Percentiles rank a stretch among this genome's conserved stretches.
These are phyloP conservation scores for Coprinopsis sp. DNA, from an alignment of 768 basidiomycete species.

Conservation along the genomic window DNA sequence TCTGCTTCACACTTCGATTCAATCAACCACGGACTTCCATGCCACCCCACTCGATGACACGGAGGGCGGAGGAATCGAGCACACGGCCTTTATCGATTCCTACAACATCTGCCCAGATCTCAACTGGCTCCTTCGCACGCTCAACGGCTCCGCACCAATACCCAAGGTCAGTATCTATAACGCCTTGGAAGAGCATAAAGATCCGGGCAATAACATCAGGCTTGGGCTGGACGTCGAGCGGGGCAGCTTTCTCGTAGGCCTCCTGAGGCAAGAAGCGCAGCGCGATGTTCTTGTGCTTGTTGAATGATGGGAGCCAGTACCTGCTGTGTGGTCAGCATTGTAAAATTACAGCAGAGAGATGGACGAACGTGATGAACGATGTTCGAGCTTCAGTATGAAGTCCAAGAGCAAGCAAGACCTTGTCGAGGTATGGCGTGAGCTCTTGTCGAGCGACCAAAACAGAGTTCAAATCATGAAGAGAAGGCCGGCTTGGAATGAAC, in stretches of 20 bases:
- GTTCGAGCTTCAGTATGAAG: slow-evolving; percentile 40
- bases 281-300: slow-evolving; percentile 35
- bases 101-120: slow-evolving; percentile 29
- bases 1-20: too few species aligned
- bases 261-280: slow-evolving; percentile 42
- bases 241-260: slow-evolving; percentile 37
- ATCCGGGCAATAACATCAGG: slow-evolving; percentile 41
- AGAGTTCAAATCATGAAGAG: slow-evolving; percentile 20
- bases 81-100: slow-evolving; percentile 26
- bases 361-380: slow-evolving; percentile 41
- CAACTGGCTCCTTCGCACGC: slow-evolving; percentile 18
- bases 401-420: slow-evolving; percentile 24
- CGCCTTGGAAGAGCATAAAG: slow-evolving; percentile 44
- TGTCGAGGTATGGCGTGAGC: slow-evolving; percentile 34
- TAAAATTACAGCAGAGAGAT: background rate
- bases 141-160: slow-evolving; percentile 24
- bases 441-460: slow-evolving; percentile 25
- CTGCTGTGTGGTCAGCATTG: slow-evolving; percentile 12
- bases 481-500: slow-evolving; percentile 1
- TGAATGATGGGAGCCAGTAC: slow-evolving; percentile 42
- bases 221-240: slow-evolving; percentile 30
- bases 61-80: slow-evolving; percentile 25
- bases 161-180: slow-evolving; percentile 18
- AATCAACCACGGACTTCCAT: too few species aligned
- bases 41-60: slow-evolving; percentile 45